Conservation (phyloP, 192 early-diverging fungal genomes). For the Chytriomyces sp. region DNA sequence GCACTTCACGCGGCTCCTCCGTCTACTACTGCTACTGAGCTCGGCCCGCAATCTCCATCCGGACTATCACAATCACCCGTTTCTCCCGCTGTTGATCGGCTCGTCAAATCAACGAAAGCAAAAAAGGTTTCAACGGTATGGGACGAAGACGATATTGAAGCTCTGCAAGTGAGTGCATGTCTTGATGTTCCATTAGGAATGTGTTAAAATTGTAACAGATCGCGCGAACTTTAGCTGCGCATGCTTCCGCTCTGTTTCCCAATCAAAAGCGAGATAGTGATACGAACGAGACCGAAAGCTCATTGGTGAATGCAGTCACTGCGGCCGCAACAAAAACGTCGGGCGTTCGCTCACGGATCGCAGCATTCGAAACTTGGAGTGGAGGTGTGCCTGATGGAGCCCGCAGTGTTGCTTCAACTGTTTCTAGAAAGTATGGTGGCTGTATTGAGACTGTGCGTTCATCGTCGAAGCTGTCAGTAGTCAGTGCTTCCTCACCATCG, state of each 20-base stretch:
- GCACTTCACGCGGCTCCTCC: no score
- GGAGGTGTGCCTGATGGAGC: not conserved
- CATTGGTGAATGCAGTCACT: not conserved
- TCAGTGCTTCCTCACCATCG: not conserved
- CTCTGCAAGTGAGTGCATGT: no score
- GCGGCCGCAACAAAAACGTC: not conserved
- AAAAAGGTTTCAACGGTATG: no score
- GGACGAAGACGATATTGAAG: no score
- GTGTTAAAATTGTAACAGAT: no score
- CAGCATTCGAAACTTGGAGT: not conserved
- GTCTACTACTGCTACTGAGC: no score
- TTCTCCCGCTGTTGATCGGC: no score
- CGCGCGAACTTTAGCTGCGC: slow-evolving; percentile 1
- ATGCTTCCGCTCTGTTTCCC: slow-evolving; percentile 20
- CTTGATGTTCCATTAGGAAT: no score
- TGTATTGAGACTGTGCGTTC: no score
- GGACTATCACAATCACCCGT: no score
- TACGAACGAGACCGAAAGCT: not conserved
- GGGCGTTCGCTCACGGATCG: not conserved
- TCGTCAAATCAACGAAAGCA: no score
- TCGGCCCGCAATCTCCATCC: no score
- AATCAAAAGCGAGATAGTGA: not conserved
- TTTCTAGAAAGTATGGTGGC: not conserved
- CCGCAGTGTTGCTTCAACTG: not conserved
- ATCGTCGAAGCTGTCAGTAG: not conserved